Evolutionary conservation across 148 eudicot species (phyloP).

Genomic region (Vaccinium corymbosum): DNA sequence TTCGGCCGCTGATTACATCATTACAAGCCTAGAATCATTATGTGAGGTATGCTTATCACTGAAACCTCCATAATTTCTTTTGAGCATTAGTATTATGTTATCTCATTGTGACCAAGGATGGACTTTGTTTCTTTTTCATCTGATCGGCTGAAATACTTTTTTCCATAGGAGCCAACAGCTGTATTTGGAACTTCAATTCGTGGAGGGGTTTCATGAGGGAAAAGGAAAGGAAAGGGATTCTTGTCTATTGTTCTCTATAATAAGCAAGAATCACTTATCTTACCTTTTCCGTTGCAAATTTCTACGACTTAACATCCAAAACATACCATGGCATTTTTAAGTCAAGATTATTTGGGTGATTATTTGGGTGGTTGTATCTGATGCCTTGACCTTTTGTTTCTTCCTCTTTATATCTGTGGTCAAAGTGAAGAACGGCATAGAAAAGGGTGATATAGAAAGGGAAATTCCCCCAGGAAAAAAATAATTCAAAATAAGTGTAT

Average conservation of each 20-base stretch:
- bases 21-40: background rate
- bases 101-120: constrained; percentile 4
- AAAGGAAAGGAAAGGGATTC: background rate
- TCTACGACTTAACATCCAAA: background rate
- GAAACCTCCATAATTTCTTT: background rate
- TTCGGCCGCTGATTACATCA: background rate
- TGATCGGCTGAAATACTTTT: background rate
- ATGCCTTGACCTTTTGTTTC: background rate
- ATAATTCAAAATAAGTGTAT: background rate
- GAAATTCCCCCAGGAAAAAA: background rate
- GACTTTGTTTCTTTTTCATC: background rate
- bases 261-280: background rate
- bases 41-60: background rate
- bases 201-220: background rate
- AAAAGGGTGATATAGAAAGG: background rate
- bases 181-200: background rate
- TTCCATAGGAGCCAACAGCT: background rate
- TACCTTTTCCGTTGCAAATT: background rate
- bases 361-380: background rate
- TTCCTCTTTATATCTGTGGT: background rate
- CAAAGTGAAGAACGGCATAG: background rate
- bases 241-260: background rate
- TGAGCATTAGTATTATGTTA: background rate
- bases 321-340: background rate
- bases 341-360: background rate